Conservation (phyloP, 2,329 filamentous ascomycete species). For the Corniculantispora saksenae region DNA sequence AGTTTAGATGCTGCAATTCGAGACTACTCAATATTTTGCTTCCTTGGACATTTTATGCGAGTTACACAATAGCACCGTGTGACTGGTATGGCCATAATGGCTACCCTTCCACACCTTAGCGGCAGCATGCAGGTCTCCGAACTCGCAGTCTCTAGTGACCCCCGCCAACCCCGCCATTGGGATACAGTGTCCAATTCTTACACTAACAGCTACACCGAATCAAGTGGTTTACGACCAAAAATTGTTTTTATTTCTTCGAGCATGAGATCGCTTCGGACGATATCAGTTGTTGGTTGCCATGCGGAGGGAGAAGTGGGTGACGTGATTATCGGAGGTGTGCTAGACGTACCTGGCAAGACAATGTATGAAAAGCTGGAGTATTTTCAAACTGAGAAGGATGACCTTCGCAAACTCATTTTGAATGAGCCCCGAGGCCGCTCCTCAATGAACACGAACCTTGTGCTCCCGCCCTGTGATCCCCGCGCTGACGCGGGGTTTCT, state of each 20-base stretch:
- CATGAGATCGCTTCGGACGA: conserved; percentile 24
- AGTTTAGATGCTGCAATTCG: no score
- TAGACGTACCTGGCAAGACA: conserved; percentile 43
- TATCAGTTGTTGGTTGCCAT: conserved; percentile 38
- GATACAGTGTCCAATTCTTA: no score
- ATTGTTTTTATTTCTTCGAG: not conserved
- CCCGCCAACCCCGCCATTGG: not conserved
- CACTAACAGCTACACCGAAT: not conserved
- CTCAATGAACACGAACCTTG: conserved; percentile 41
- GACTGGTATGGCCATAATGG: no score
- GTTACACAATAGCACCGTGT: no score
- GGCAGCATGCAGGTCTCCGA: no score
- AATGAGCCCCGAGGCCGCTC: conserved; percentile 48
- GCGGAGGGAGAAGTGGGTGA: conserved; percentile 48
- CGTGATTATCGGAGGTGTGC: conserved; percentile 49
- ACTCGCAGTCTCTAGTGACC: no score
- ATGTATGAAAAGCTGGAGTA: conserved; percentile 51
- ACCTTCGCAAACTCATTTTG: conserved; percentile 43
- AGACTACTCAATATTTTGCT: no score
- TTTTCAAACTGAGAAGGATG: conserved; percentile 41
- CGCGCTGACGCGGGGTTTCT: conserved; percentile 46
- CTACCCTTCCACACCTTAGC: no score
- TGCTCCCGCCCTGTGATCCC: conserved; percentile 45
- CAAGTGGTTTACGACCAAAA: not conserved
- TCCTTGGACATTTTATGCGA: no score